Conservation (phyloP, 306 rosid species). For the Vicia villosa region DNA sequence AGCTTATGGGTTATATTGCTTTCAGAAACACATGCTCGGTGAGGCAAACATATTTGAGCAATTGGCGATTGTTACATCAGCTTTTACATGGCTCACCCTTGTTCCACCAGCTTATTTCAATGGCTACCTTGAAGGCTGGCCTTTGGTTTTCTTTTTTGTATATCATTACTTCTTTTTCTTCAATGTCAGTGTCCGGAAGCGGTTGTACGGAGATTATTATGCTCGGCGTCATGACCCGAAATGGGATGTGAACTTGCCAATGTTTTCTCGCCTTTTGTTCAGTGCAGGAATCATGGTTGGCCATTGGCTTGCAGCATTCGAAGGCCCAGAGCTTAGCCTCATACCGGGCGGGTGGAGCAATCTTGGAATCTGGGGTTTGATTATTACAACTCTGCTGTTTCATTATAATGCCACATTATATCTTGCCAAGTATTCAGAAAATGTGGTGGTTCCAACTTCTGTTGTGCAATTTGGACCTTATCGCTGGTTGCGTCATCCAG, state of each 20-base stretch:
- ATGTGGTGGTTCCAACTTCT: constrained; percentile 83
- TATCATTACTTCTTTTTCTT: constrained; percentile 96
- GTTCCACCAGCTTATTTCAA: constrained; percentile 86
- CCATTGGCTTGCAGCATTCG: constrained; percentile 95
- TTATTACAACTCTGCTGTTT: constrained; percentile 62
- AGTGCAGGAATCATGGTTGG: constrained; percentile 64
- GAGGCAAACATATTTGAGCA: constrained; percentile 82
- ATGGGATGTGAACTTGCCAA: constrained; percentile 76
- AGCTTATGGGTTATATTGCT: constrained; percentile 69
- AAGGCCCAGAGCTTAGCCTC: constrained; percentile 88
- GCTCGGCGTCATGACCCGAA: constrained; percentile 82
- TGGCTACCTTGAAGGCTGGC: constrained; percentile 98
- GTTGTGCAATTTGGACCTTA: constrained; percentile 96
- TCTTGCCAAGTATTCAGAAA: constrained; percentile 87
- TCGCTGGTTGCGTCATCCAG: constrained; percentile 91
- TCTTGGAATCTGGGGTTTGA: constrained; percentile 69
- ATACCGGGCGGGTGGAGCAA: constrained; percentile 74
- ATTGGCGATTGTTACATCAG: constrained; percentile 71
- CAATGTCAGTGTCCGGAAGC: constrained; percentile 76
- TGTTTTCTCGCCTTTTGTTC: constrained; percentile 66
- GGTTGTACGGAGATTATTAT: constrained; percentile 81
- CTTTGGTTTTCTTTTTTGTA: constrained; percentile 79
- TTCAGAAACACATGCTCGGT: constrained; percentile 60
- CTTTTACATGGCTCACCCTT: constrained; percentile 93
- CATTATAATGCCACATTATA: constrained; percentile 84